These are phyloP conservation scores for Acanthamoeba lenticulata DNA, from an alignment of 208 protist species.

Conservation along the genomic window DNA sequence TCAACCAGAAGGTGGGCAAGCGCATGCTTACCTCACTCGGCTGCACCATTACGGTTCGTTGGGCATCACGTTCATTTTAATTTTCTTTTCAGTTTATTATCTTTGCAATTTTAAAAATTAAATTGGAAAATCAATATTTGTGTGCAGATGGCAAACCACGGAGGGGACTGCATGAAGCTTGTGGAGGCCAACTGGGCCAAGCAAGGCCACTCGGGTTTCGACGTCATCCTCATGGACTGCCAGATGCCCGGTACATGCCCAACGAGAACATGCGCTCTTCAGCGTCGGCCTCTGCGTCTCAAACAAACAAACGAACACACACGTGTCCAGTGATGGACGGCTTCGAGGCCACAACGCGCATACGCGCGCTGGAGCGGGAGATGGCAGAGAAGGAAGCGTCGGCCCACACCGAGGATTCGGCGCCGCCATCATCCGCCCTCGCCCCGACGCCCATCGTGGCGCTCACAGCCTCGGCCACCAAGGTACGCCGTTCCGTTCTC, in stretches of 20 bases:
- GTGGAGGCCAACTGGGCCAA: background rate
- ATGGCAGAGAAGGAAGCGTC: background rate
- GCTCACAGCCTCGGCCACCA: background rate
- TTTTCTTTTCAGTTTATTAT: background rate
- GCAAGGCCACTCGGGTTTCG: background rate
- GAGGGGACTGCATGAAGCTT: background rate
- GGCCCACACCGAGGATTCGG: too few relatives aligned
- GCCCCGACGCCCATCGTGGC: background rate
- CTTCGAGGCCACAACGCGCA: background rate
- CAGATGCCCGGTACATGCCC: background rate
- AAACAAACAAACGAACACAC: background rate
- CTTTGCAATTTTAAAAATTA: too few relatives aligned
- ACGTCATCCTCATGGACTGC: constrained; percentile 51
- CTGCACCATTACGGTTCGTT: background rate
- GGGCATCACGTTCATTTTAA: background rate
- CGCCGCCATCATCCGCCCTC: too few relatives aligned
- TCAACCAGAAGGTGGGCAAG: background rate
- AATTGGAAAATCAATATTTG: too few relatives aligned
- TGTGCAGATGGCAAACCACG: background rate
- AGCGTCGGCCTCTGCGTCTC: too few relatives aligned
- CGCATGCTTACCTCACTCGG: background rate
- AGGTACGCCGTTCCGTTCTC: background rate
- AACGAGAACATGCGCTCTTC: too few relatives aligned
- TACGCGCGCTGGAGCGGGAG: background rate
- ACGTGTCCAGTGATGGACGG: background rate